A percentile compares a stretch with the other conserved stretches of the same genome.
Conservation (phyloP, 1,284 basidiomycete species). For the Leccinum solheimii region DNA sequence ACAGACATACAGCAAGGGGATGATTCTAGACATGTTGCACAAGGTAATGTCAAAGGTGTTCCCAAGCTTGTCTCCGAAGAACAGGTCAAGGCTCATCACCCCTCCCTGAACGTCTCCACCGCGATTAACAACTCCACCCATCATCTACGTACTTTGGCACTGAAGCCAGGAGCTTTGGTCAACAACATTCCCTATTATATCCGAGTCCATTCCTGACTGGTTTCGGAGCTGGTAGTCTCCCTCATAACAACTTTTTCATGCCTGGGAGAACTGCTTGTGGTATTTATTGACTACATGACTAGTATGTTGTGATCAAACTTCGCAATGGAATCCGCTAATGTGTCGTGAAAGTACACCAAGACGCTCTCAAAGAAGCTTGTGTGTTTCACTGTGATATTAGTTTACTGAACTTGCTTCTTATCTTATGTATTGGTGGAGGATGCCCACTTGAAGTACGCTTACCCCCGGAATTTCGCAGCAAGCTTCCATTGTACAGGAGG, state of each 20-base stretch:
- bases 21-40: background rate
- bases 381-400: background rate
- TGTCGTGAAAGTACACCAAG: background rate
- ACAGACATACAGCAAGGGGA: background rate
- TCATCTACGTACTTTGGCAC: background rate
- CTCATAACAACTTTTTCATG: background rate
- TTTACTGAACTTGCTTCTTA: background rate
- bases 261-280: background rate
- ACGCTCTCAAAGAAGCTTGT: background rate
- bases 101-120: background rate
- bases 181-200: background rate
- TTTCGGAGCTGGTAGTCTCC: background rate
- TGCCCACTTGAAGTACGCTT: background rate
- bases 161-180: background rate
- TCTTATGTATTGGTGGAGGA: background rate
- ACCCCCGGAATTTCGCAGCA: background rate
- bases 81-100: background rate
- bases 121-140: background rate
- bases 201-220: background rate
- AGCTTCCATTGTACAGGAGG: background rate
- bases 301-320: background rate
- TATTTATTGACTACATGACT: background rate
- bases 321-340: background rate
- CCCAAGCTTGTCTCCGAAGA: background rate
- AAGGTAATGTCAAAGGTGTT: background rate